Base-by-base conservation (phyloP, 2,329 filamentous ascomycete species). In the Coniella lustricola region DNA sequence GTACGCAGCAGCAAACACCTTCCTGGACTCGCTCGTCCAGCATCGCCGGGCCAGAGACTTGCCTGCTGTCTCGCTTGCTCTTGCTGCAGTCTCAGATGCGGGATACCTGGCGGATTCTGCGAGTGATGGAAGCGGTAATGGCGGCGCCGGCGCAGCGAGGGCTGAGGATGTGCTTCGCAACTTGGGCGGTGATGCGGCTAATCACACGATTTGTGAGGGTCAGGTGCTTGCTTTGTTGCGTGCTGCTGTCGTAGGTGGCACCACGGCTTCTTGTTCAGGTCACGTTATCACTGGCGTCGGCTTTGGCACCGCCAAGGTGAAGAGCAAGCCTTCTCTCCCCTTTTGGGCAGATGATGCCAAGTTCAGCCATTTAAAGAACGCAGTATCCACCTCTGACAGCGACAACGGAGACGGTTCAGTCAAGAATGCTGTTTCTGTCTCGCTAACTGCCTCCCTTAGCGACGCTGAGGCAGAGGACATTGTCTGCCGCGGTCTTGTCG, bases 331-430 rank as follows among this genome's bases (percentile, higher is more conserved):
- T 14, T 41, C 39, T 7, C 16, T 41, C 46, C 75, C 74, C 0
- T 80, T 77, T 63, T 81, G 76, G 71, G 70, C 69, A 4, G 59
- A 66, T 2, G 77, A 81, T 44, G 73, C 70, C 49, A 78, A 76
- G 57, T 79, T 79, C 61, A 68, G 70, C 45, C 64, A 69, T 22
- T 65, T 79, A 29, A 1, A 14, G 14, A 29, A 29, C 5, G 10
- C 5, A 10, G 25, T 29, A 10, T 5, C 25, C 5, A 10, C 25
- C 10, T 29, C 25, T 5, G 5, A 5, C 5, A 10, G 5, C 25
- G 67, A 68, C 10, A 67, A 68, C 36, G 62, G 60, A 10, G 66
- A 63, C 0, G 64, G 66, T 10, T 67, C 62, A 1, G 64, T 64
- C 5, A 50, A 51, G 1, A 54, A 48, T 21, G 54, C 60, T 1